phyloP scores from a whole-genome alignment of 1,284 basidiomycete species.

The Ganoderma lingzhi region DNA sequence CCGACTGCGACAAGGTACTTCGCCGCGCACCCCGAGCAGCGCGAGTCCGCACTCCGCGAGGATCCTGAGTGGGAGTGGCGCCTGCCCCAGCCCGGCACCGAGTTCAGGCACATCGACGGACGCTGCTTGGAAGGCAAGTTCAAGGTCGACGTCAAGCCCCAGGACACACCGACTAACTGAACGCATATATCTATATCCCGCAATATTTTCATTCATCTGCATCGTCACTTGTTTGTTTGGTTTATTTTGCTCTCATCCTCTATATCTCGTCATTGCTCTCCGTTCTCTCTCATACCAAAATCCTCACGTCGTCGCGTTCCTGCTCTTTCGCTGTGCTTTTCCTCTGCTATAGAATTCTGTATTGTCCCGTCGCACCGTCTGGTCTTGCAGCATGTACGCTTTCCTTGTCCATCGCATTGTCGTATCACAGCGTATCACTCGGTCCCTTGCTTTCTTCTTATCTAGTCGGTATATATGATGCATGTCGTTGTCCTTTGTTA shows the following conservation, averaged over 20 bases:
- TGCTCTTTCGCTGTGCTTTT: neutral
- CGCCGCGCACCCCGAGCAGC: slow-evolving; percentile 25
- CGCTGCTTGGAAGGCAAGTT: slow-evolving; percentile 23
- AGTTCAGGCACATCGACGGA: slow-evolving; percentile 15
- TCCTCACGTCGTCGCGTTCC: neutral
- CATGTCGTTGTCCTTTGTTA: neutral
- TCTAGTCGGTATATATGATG: neutral
- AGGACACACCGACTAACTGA: neutral
- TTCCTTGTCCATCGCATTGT: neutral
- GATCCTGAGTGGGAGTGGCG: slow-evolving; percentile 23
- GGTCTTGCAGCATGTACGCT: neutral
- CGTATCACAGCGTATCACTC: neutral
- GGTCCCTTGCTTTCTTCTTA: neutral
- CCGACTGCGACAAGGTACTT: slow-evolving; percentile 20
- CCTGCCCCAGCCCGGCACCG: slow-evolving; percentile 16
- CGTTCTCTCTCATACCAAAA: neutral
- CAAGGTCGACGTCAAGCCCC: slow-evolving; percentile 17
- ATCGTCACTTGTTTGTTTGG: no score
- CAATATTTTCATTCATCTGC: neutral
- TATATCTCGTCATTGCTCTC: neutral
- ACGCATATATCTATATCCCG: neutral
- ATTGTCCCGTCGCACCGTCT: neutral
- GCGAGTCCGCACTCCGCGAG: slow-evolving; percentile 16
- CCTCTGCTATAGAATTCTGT: neutral
- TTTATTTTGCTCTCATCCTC: slow-evolving; percentile 1